Percentiles rank a stretch among this genome's conserved stretches.
phyloP scores from a whole-genome alignment of 176 grass and related monocot genomes.

The Tillandsia leiboldiana region DNA sequence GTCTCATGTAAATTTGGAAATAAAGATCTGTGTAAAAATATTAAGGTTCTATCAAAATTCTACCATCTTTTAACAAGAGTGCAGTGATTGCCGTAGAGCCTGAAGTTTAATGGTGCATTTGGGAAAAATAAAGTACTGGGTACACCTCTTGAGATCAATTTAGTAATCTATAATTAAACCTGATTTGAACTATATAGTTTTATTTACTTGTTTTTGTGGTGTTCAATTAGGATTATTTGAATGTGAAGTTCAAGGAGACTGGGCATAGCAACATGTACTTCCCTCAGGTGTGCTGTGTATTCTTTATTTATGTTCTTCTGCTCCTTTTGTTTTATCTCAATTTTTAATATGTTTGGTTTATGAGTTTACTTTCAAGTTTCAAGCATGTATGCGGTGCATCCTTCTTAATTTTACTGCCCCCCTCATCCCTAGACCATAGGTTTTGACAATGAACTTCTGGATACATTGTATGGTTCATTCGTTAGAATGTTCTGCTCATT shows the following conservation, averaged over 20 bases:
- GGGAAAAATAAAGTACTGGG: not conserved
- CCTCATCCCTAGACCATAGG: too few relatives aligned
- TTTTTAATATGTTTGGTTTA: not conserved
- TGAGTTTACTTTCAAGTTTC: too few relatives aligned
- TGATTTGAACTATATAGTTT: conserved; percentile 8
- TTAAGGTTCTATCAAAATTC: too few relatives aligned
- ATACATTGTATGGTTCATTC: too few relatives aligned
- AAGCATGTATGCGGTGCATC: too few relatives aligned
- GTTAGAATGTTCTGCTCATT: too few relatives aligned
- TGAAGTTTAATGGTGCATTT: not conserved
- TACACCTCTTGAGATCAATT: too few relatives aligned
- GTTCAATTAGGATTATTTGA: conserved; percentile 68
- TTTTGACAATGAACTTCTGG: too few relatives aligned
- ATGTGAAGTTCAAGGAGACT: conserved; percentile 96
- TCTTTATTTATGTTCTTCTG: not conserved
- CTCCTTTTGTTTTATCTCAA: not conserved
- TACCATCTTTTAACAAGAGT: too few relatives aligned
- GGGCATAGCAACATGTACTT: conserved; percentile 99
- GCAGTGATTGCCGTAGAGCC: not conserved
- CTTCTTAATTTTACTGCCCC: too few relatives aligned
- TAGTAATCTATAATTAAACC: not conserved
- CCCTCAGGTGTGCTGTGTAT: conserved; percentile 47
- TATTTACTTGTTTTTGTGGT: not conserved
- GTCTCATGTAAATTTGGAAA: too few relatives aligned
- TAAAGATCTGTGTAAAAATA: too few relatives aligned